Evolutionary conservation across 495 filamentous ascomycete species (phyloP).

Genomic region (Pseudomonodictys pantanalensis): DNA sequence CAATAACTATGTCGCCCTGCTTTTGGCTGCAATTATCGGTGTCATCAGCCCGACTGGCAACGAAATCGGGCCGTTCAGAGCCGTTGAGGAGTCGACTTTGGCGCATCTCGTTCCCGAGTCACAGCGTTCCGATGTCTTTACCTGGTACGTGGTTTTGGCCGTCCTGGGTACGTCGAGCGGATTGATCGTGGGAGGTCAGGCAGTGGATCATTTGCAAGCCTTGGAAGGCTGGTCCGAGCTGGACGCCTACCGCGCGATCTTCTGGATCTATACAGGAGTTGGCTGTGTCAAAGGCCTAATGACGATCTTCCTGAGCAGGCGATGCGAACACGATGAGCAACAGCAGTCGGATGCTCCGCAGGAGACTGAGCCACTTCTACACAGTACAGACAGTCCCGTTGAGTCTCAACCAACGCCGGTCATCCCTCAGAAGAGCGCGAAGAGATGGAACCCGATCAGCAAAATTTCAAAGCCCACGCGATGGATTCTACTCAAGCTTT

Average conservation of each 20-base stretch:
- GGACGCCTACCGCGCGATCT: constrained; percentile 64
- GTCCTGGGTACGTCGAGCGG: constrained; percentile 63
- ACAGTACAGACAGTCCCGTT: not conserved
- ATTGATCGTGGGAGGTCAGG: constrained; percentile 63
- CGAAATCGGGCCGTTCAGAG: constrained; percentile 62
- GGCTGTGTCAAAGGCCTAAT: constrained; percentile 66
- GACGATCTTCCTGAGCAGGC: constrained; percentile 55
- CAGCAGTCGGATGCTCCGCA: not conserved
- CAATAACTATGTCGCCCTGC: constrained; percentile 70
- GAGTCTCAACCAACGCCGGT: not conserved
- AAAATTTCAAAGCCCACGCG: constrained; percentile 40
- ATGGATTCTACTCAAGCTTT: constrained; percentile 64
- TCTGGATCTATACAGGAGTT: constrained; percentile 65
- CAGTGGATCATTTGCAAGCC: constrained; percentile 53
- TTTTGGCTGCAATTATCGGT: constrained; percentile 71
- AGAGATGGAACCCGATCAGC: constrained; percentile 23
- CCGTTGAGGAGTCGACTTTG: constrained; percentile 79
- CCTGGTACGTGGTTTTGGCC: constrained; percentile 76
- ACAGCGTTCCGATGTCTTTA: constrained; percentile 68
- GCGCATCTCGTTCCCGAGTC: constrained; percentile 66
- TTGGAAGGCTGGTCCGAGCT: constrained; percentile 53
- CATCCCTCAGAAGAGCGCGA: not conserved
- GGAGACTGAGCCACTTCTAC: constrained; percentile 16
- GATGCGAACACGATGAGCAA: constrained; percentile 52
- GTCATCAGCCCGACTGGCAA: constrained; percentile 72